A percentile compares a stretch with the other conserved stretches of the same genome.
Evolutionary conservation across 2,329 filamentous ascomycete genomes (phyloP).

Genomic region (Sporothrix globosa): DNA sequence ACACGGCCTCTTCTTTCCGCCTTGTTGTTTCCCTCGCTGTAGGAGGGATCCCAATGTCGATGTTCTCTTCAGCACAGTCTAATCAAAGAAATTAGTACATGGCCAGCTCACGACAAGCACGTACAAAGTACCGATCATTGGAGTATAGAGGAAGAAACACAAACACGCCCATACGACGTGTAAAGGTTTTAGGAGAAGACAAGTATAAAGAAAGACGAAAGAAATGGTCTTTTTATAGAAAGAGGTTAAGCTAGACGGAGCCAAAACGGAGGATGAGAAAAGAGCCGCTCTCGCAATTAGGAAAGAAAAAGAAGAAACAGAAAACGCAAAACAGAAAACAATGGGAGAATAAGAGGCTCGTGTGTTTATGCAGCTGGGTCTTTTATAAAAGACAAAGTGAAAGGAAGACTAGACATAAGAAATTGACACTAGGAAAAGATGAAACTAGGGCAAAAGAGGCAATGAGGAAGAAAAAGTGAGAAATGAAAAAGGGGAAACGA

Average conservation of each 20-base stretch:
- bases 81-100: not conserved
- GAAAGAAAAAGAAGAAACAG: slow-evolving; percentile 21
- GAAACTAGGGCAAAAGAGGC: not conserved
- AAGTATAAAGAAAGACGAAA: slow-evolving; percentile 18
- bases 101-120: not conserved
- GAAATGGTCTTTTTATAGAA: not conserved
- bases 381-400: slow-evolving; percentile 16
- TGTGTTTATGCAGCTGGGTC: slow-evolving; percentile 14
- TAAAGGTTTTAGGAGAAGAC: not conserved
- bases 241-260: slow-evolving; percentile 5
- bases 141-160: not conserved
- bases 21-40: too few relatives aligned
- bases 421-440: not conserved
- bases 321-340: slow-evolving; percentile 21
- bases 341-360: not conserved
- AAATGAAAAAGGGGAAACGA: slow-evolving; percentile 19
- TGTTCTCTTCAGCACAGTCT: not conserved
- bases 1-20: too few relatives aligned
- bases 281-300: slow-evolving; percentile 1
- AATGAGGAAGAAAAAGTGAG: not conserved
- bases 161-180: not conserved
- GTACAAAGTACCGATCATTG: too few relatives aligned
- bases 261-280: not conserved
- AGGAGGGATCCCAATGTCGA: too few relatives aligned
- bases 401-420: not conserved